phyloP scores from a whole-genome alignment of 352 stramenopile genomes.

The Pythium brachiatum region DNA sequence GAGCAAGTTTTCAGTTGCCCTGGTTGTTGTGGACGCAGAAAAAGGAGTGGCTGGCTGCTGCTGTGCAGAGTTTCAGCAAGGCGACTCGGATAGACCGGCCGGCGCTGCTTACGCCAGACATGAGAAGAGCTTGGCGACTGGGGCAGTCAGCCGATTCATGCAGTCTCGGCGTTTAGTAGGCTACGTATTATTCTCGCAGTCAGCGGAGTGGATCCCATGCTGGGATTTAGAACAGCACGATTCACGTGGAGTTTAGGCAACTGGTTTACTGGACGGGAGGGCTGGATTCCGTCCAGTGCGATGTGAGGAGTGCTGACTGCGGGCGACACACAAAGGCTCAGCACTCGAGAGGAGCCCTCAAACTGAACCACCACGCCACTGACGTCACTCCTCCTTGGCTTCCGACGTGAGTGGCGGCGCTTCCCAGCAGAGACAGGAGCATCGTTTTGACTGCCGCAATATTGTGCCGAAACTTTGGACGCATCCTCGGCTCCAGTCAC shows the following conservation, averaged over 20 bases:
- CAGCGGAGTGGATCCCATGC: too few relatives aligned
- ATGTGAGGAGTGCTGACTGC: not conserved
- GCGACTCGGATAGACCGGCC: too few relatives aligned
- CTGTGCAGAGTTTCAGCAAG: not conserved
- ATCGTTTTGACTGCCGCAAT: not conserved
- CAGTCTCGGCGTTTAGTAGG: conserved; percentile 1
- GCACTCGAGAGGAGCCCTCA: too few relatives aligned
- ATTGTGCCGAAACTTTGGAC: not conserved
- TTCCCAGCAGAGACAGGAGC: not conserved
- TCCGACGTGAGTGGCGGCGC: not conserved
- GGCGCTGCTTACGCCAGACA: not conserved
- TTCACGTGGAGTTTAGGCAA: not conserved
- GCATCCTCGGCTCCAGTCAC: too few relatives aligned
- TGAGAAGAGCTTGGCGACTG: not conserved
- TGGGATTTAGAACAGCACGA: too few relatives aligned
- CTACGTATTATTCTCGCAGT: too few relatives aligned
- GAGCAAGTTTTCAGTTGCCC: not conserved
- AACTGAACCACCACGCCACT: not conserved
- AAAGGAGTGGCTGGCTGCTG: not conserved
- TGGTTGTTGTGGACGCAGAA: not conserved
- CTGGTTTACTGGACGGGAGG: too few relatives aligned
- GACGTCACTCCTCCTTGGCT: not conserved
- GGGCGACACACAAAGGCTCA: too few relatives aligned
- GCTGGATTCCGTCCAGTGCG: not conserved
- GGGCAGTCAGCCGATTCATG: not conserved